Conservation (phyloP, 2,329 filamentous ascomycete genomes). For the Phyllosticta ampelicida region DNA sequence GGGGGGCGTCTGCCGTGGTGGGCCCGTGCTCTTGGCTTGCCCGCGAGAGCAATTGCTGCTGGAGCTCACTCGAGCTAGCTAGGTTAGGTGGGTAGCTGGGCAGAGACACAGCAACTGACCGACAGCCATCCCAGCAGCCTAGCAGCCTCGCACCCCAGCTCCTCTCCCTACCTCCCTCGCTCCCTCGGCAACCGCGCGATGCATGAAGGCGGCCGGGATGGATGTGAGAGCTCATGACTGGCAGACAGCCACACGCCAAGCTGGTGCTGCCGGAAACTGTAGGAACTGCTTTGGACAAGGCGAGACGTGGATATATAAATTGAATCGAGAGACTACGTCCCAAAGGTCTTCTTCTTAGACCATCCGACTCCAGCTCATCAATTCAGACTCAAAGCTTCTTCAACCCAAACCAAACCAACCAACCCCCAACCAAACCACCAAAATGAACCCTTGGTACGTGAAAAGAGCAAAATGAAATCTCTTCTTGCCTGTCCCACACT, state of each 20-base stretch:
- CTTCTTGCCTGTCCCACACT: not conserved
- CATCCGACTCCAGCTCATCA: not conserved
- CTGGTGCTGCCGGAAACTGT: not conserved
- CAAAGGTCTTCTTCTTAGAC: not conserved
- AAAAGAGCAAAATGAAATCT: not conserved
- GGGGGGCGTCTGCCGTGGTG: no score
- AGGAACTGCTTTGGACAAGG: not conserved
- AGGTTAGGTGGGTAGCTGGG: not conserved
- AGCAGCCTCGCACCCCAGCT: no score
- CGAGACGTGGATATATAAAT: not conserved
- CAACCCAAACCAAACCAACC: not conserved
- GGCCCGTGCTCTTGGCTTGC: not conserved
- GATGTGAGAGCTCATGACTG: not conserved
- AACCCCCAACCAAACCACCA: not conserved
- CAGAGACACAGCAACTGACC: not conserved
- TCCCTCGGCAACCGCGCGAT: not conserved
- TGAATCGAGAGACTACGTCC: not conserved
- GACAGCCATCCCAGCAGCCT: not conserved
- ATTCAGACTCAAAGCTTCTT: not conserved
- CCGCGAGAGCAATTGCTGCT: not conserved
- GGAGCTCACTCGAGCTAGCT: not conserved
- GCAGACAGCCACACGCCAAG: not conserved
- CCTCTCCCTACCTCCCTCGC: not conserved
- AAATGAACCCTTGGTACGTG: slow-evolving; percentile 14
- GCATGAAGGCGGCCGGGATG: not conserved